Evolutionary conservation across 1,284 basidiomycete genomes (phyloP).

Genomic region (Sanguinoderma infundibulare): DNA sequence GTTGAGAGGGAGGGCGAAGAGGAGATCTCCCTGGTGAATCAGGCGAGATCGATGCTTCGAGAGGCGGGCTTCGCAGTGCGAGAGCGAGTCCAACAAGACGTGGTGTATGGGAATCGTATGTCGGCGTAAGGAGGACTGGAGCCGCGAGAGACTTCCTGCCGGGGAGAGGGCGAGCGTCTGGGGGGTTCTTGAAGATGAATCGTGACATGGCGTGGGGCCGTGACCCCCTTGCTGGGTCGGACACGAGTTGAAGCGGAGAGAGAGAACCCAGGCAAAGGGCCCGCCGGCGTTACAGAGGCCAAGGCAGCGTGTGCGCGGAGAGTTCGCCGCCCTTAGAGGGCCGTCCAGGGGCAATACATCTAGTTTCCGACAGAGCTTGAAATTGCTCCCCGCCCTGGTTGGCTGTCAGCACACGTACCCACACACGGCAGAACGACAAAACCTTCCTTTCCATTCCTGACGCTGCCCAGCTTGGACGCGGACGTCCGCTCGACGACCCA

Average conservation of each 20-base stretch:
- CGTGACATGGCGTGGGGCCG: slow-evolving; percentile 17
- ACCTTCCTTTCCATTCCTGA: slow-evolving; percentile 1
- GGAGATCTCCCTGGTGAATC: neutral
- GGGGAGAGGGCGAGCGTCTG: slow-evolving; percentile 9
- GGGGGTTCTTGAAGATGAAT: slow-evolving; percentile 21
- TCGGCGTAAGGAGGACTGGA: slow-evolving; percentile 18
- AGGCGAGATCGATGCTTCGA: neutral
- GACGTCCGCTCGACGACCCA: neutral
- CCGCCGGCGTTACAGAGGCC: slow-evolving; percentile 7
- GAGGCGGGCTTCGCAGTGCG: neutral
- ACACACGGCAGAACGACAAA: slow-evolving; percentile 3
- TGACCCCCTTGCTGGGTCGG: slow-evolving; percentile 5
- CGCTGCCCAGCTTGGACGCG: neutral
- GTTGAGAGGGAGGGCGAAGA: neutral
- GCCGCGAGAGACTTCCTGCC: slow-evolving; percentile 16
- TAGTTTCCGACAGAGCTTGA: slow-evolving; percentile 9
- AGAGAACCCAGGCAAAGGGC: slow-evolving; percentile 4
- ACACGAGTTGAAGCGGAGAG: slow-evolving; percentile 28
- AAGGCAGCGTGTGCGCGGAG: neutral
- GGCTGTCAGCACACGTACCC: neutral
- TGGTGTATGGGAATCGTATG: slow-evolving; percentile 11
- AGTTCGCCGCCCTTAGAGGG: slow-evolving; percentile 2
- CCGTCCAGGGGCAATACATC: slow-evolving; percentile 5
- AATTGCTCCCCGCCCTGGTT: neutral
- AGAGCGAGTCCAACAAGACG: neutral